These are phyloP conservation scores for Cubamyces sp. DNA, from an alignment of 768 basidiomycete genomes.

Conservation along the genomic window DNA sequence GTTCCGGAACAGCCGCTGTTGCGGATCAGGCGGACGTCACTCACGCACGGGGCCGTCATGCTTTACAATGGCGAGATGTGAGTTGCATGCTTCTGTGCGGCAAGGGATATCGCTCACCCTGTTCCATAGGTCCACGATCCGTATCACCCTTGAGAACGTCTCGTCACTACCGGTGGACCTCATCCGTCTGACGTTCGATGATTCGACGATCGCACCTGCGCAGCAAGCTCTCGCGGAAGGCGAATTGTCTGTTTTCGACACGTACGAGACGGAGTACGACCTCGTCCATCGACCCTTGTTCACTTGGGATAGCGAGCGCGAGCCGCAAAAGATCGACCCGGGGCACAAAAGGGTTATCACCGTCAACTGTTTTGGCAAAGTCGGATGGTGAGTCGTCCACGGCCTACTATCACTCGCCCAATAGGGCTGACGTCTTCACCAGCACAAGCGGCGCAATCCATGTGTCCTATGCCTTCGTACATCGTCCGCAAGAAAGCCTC, in stretches of 20 bases:
- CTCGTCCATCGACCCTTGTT: conserved; percentile 80
- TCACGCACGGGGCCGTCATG: conserved; percentile 94
- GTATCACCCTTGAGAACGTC: conserved; percentile 89
- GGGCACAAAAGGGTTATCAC: conserved; percentile 71
- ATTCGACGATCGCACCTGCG: conserved; percentile 81
- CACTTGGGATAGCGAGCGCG: conserved; percentile 58
- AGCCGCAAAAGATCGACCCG: conserved; percentile 61
- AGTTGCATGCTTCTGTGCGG: conserved; percentile 31
- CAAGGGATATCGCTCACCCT: conserved; percentile 12
- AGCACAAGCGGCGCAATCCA: conserved; percentile 82
- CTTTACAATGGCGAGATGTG: conserved; percentile 93
- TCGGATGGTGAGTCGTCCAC: conserved; percentile 73
- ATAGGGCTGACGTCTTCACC: conserved; percentile 22
- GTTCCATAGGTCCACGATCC: conserved; percentile 70
- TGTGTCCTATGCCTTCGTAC: conserved; percentile 79
- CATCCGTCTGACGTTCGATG: conserved; percentile 84
- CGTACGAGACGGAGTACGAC: conserved; percentile 89
- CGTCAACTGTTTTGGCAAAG: conserved; percentile 84
- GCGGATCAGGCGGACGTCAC: conserved; percentile 82
- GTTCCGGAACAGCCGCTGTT: conserved; percentile 88
- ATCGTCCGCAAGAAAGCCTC: conserved; percentile 43
- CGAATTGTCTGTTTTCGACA: conserved; percentile 78
- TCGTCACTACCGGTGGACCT: conserved; percentile 85
- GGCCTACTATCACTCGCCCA: neutral
- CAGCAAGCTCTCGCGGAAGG: conserved; percentile 81